Percentiles rank a stretch among this genome's conserved stretches.
phyloP scores from a whole-genome alignment of 1,284 basidiomycete genomes.

The Calocybe gambosa region DNA sequence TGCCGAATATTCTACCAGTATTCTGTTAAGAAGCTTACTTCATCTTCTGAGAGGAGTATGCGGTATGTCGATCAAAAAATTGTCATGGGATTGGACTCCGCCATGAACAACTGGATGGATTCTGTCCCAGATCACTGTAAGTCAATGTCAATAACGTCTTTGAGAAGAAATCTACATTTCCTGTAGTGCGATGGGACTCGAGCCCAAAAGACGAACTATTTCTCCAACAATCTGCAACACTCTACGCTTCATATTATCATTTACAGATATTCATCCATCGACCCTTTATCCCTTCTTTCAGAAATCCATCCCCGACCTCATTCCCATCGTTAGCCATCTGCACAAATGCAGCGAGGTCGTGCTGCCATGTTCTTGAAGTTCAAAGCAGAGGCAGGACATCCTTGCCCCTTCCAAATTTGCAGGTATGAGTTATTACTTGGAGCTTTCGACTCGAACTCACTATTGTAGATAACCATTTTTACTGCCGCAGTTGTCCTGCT shows the following conservation, averaged over 20 bases:
- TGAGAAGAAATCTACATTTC: not conserved
- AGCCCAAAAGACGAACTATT: conserved; percentile 40
- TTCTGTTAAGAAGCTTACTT: conserved; percentile 28
- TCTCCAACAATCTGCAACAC: conserved; percentile 53
- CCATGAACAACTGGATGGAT: conserved; percentile 64
- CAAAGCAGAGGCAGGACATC: conserved; percentile 29
- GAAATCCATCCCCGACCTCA: conserved; percentile 34
- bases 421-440: conserved; percentile 22
- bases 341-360: conserved; percentile 60
- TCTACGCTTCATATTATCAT: conserved; percentile 58
- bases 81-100: conserved; percentile 59
- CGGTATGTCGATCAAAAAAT: conserved; percentile 47
- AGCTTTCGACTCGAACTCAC: conserved; percentile 8
- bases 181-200: conserved; percentile 55
- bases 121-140: conserved; percentile 51
- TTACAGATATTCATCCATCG: conserved; percentile 61
- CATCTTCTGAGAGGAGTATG: conserved; percentile 19
- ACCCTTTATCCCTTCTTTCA: conserved; percentile 59
- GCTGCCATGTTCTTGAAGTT: conserved; percentile 50
- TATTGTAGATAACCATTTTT: conserved; percentile 34
- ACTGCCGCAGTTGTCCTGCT: conserved; percentile 51
- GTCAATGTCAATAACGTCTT: no score
- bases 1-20: no score
- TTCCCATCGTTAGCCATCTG: conserved; percentile 66
- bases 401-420: conserved; percentile 27